Conservation (phyloP, 208 protist genomes). For the Sergeia podlipaevii region DNA sequence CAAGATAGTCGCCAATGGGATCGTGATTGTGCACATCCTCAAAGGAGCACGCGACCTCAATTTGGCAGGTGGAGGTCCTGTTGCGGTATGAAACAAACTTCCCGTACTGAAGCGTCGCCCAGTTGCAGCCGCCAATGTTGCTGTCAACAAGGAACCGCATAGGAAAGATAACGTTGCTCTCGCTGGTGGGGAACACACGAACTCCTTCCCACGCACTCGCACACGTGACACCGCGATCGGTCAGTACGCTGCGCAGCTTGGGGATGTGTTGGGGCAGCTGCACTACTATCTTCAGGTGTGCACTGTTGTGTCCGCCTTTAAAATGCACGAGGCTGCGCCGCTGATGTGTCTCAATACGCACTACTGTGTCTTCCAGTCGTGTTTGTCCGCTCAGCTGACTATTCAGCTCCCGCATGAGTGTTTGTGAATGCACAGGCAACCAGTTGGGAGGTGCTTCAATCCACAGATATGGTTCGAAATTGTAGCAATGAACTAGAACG, state of each 20-base stretch:
- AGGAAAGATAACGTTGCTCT: slow-evolving; percentile 98
- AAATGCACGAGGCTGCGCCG: slow-evolving; percentile 83
- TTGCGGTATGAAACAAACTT: slow-evolving; percentile 32
- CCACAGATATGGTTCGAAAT: slow-evolving; percentile 97
- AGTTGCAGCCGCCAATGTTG: slow-evolving; percentile 94
- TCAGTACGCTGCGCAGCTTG: slow-evolving; percentile 73
- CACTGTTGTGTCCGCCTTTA: slow-evolving; percentile 31
- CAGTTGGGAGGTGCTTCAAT: slow-evolving; percentile 84
- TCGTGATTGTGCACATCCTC: slow-evolving; percentile 85
- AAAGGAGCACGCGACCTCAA: slow-evolving; percentile 91
- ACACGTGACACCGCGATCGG: slow-evolving; percentile 72
- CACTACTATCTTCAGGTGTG: slow-evolving; percentile 84
- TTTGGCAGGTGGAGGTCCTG: slow-evolving; percentile 84
- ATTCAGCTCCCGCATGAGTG: slow-evolving; percentile 78
- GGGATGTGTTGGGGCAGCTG: slow-evolving; percentile 91
- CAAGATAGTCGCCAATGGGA: slow-evolving; percentile 87
- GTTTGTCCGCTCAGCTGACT: slow-evolving; percentile 56
- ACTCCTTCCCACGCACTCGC: slow-evolving; percentile 62
- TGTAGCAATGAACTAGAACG: slow-evolving; percentile 93
- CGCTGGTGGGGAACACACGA: slow-evolving; percentile 94
- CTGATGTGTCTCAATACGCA: slow-evolving; percentile 76
- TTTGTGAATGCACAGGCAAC: slow-evolving; percentile 63
- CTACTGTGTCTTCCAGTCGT: slow-evolving; percentile 54
- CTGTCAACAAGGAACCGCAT: slow-evolving; percentile 99
- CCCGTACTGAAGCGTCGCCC: slow-evolving; percentile 86